Conservation (phyloP, 805 yeast genomes). For the Jamesozyma hellenica region DNA sequence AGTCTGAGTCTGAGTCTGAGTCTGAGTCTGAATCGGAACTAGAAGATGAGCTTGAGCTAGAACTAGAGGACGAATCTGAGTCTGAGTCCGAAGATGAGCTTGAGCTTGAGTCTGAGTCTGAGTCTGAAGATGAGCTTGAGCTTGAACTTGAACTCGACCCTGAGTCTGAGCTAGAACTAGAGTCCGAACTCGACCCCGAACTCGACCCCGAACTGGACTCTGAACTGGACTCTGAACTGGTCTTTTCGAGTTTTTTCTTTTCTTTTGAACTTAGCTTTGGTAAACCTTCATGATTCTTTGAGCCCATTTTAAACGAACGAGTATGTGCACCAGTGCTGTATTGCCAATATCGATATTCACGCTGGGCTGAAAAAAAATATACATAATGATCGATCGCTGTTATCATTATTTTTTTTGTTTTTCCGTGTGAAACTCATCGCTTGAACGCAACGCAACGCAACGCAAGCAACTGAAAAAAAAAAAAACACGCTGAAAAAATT, state of each 20-base stretch:
- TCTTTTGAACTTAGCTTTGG: constrained; percentile 25
- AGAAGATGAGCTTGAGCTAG: constrained; percentile 23
- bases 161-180: constrained; percentile 40
- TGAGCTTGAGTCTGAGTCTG: constrained; percentile 18
- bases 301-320: background rate
- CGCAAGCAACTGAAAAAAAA: too few species aligned
- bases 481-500: too few species aligned
- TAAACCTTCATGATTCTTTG: constrained; percentile 9
- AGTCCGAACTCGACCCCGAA: constrained; percentile 4
- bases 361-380: too few species aligned
- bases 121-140: constrained; percentile 12
- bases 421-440: too few species aligned
- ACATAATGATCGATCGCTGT: too few species aligned
- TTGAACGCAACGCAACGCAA: too few species aligned
- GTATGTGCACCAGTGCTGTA: too few species aligned
- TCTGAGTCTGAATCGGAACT: constrained; percentile 17
- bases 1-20: constrained; percentile 9
- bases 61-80: constrained; percentile 36
- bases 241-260: constrained; percentile 14
- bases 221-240: too few species aligned
- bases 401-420: too few species aligned
- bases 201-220: constrained; percentile 10
- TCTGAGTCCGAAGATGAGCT: constrained; percentile 5
- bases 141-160: constrained; percentile 17
- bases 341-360: too few species aligned